Conservation (phyloP, 1,139 yeast species). For the Fermentozyma sake region DNA sequence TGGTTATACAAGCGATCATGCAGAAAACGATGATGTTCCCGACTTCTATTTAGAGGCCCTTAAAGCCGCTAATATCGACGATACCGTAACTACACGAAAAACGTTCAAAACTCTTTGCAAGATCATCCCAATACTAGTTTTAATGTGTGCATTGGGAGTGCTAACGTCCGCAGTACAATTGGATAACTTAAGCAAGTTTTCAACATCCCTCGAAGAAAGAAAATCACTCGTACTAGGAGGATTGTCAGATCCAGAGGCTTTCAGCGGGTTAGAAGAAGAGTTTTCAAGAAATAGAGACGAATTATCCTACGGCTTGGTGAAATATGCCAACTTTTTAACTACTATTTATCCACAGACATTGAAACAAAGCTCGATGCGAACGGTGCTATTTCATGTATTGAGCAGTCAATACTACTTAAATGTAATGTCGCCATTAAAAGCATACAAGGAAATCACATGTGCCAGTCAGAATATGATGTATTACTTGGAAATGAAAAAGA, state of each 20-base stretch:
- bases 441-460: constrained; percentile 28
- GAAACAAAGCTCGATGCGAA: constrained; percentile 16
- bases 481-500: constrained; percentile 15
- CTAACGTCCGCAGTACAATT: constrained; percentile 30
- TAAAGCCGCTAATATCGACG: constrained; percentile 12
- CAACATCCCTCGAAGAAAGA: constrained; percentile 28
- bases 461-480: constrained; percentile 37
- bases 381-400: constrained; percentile 28
- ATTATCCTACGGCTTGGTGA: constrained; percentile 21
- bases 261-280: constrained; percentile 9
- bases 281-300: constrained; percentile 19
- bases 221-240: constrained; percentile 16
- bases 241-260: constrained; percentile 9
- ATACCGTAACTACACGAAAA: constrained; percentile 15
- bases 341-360: constrained; percentile 22
- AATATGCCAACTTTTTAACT: constrained; percentile 20
- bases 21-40: constrained; percentile 10
- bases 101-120: constrained; percentile 22
- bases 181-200: constrained; percentile 28
- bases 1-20: too few species aligned
- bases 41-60: constrained; percentile 13
- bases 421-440: constrained; percentile 33
- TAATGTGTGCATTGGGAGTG: constrained; percentile 33
- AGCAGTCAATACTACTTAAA: constrained; percentile 34
- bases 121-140: constrained; percentile 24